Conservation (phyloP, 2,329 filamentous ascomycete species). For the Chrysoporthe cubensis region DNA sequence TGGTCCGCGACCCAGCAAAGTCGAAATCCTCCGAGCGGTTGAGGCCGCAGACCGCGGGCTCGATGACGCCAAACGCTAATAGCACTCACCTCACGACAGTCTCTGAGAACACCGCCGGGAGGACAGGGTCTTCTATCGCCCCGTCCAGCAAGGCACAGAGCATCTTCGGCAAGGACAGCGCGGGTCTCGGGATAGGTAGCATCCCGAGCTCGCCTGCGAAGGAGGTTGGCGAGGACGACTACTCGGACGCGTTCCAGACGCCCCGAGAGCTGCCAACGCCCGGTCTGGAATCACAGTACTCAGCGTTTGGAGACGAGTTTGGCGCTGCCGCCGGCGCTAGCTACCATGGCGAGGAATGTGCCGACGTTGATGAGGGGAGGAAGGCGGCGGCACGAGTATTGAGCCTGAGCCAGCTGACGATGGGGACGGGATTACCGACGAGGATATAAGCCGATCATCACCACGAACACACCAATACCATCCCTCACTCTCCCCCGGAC, state of each 20-base stretch:
- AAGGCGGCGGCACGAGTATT: slow-evolving; percentile 66
- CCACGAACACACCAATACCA: neutral
- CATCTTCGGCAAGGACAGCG: slow-evolving; percentile 45
- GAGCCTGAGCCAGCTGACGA: slow-evolving; percentile 60
- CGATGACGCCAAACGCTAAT: slow-evolving; percentile 31
- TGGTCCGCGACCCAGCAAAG: slow-evolving; percentile 41
- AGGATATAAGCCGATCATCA: slow-evolving; percentile 29
- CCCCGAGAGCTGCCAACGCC: slow-evolving; percentile 50
- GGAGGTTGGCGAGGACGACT: slow-evolving; percentile 38
- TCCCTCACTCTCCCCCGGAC: neutral
- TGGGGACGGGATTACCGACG: slow-evolving; percentile 43
- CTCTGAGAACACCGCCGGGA: slow-evolving; percentile 17
- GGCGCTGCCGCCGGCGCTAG: slow-evolving; percentile 29
- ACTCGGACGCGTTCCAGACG: slow-evolving; percentile 56
- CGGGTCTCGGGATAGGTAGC: slow-evolving; percentile 16
- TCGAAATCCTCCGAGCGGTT: slow-evolving; percentile 39
- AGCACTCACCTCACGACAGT: slow-evolving; percentile 24
- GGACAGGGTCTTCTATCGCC: slow-evolving; percentile 13
- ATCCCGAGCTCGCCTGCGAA: slow-evolving; percentile 32
- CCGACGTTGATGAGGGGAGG: slow-evolving; percentile 34
- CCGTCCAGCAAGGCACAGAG: slow-evolving; percentile 32
- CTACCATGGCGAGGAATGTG: slow-evolving; percentile 32
- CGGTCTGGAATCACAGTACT: slow-evolving; percentile 37
- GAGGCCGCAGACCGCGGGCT: slow-evolving; percentile 24
- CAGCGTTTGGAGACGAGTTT: slow-evolving; percentile 49